These are phyloP conservation scores for Calonectria ilicicola DNA, from an alignment of 2,329 filamentous ascomycete species.

Conservation along the genomic window DNA sequence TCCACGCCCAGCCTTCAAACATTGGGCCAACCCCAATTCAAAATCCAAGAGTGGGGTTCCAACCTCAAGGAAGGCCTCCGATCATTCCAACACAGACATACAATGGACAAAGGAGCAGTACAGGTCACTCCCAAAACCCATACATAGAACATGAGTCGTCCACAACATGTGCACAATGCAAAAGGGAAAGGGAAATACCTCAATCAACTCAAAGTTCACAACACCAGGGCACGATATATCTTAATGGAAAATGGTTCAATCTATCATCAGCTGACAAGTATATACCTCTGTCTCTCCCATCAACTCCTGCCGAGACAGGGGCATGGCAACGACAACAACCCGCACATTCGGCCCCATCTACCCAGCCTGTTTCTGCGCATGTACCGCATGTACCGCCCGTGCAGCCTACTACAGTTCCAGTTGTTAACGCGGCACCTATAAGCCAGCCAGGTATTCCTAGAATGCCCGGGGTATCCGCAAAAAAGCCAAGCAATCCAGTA, in stretches of 20 bases:
- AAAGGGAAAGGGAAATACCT: neutral
- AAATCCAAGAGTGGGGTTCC: neutral
- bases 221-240: neutral
- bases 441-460: neutral
- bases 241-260: neutral
- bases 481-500: neutral
- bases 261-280: neutral
- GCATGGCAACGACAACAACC: neutral
- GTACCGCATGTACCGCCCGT: no score
- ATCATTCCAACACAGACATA: neutral
- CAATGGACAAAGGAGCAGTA: neutral
- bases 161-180: neutral
- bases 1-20: neutral
- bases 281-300: neutral
- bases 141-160: no score
- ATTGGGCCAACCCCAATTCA: neutral
- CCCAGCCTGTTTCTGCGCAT: neutral
- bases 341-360: neutral
- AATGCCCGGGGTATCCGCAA: neutral
- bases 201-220: neutral
- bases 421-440: neutral
- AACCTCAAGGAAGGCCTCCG: neutral
- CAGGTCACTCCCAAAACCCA: neutral
- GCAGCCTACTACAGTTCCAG: neutral
- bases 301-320: neutral